A percentile compares a stretch with the other conserved stretches of the same genome.
Evolutionary conservation across 2,329 filamentous ascomycete species (phyloP).

Genomic region (Grosmannia penicillata): DNA sequence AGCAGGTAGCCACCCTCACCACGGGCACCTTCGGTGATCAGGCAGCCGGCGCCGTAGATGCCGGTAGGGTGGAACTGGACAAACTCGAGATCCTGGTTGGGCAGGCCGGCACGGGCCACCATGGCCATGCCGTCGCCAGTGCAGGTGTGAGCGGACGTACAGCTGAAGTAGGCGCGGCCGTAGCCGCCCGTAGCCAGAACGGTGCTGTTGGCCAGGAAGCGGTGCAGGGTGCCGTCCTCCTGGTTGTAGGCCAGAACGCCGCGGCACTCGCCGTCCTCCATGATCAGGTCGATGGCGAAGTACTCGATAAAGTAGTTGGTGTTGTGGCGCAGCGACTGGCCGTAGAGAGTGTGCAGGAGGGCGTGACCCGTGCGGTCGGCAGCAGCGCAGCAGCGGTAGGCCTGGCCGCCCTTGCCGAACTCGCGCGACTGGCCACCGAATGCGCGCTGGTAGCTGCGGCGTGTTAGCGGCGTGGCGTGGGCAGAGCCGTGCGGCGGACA

Average conservation of each 20-base stretch:
- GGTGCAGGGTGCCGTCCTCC: conserved; percentile 93
- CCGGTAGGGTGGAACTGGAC: conserved; percentile 98
- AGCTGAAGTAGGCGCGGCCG: conserved; percentile 95
- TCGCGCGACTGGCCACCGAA: conserved; percentile 96
- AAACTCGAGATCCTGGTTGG: conserved; percentile 98
- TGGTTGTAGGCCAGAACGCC: conserved; percentile 97
- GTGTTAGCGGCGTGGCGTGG: neutral
- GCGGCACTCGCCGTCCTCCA: conserved; percentile 93
- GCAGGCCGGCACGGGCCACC: conserved; percentile 92
- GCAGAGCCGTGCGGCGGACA: too few relatives aligned
- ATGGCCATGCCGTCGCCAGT: conserved; percentile 99
- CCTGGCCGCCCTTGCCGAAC: conserved; percentile 92
- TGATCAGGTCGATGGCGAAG: conserved; percentile 92
- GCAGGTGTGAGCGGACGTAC: conserved; percentile 95
- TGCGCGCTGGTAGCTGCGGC: conserved; percentile 74
- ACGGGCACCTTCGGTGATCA: conserved; percentile 96
- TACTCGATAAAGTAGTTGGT: conserved; percentile 99
- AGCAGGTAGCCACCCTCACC: conserved; percentile 96
- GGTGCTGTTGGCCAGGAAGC: conserved; percentile 93
- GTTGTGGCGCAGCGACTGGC: conserved; percentile 91
- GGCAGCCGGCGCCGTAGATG: conserved; percentile 94
- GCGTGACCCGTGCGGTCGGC: conserved; percentile 96
- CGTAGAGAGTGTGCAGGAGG: conserved; percentile 95
- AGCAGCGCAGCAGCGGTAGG: conserved; percentile 91
- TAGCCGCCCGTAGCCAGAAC: conserved; percentile 95